A percentile compares a stretch with the other conserved stretches of the same genome.
phyloP scores from a whole-genome alignment of 1,284 basidiomycete genomes.

The Naganishia liquefaciens region DNA sequence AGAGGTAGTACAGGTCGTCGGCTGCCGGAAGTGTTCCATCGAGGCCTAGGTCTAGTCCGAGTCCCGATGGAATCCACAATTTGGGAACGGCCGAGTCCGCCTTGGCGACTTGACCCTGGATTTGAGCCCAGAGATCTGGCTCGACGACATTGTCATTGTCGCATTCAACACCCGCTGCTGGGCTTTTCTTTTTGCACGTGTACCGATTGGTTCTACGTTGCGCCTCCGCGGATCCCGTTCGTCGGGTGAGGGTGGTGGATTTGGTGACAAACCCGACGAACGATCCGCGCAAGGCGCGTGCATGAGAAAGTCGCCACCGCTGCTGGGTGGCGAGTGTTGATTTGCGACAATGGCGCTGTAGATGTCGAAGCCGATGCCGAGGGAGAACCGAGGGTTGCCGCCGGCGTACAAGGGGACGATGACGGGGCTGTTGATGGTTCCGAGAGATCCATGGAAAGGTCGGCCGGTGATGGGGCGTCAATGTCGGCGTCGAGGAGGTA shows the following conservation, averaged over 20 bases:
- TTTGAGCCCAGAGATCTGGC: background rate
- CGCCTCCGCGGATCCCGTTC: background rate
- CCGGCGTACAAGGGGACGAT: slow-evolving; percentile 3
- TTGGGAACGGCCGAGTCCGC: background rate
- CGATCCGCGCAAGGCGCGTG: background rate
- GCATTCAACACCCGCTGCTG: slow-evolving; percentile 28
- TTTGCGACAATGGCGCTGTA: slow-evolving; percentile 6
- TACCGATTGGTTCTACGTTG: background rate
- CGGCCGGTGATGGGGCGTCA: background rate
- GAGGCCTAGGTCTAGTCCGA: slow-evolving; percentile 9
- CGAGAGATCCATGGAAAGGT: slow-evolving; percentile 8
- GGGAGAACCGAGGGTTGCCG: background rate
- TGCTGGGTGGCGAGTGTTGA: slow-evolving; percentile 29
- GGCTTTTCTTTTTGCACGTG: slow-evolving; percentile 2
- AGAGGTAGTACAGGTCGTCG: slow-evolving; percentile 3
- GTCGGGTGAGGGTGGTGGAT: slow-evolving; percentile 28
- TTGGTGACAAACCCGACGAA: slow-evolving; percentile 17
- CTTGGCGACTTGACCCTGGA: background rate
- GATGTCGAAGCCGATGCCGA: background rate
- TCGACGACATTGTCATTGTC: background rate
- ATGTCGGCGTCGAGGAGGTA: slow-evolving; percentile 13
- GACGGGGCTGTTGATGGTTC: slow-evolving; percentile 1
- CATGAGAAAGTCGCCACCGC: slow-evolving; percentile 24
- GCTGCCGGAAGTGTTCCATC: background rate
- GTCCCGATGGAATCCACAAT: slow-evolving; percentile 18